Evolutionary conservation across 2,329 filamentous ascomycete species (phyloP).

Genomic region (Polychaeton citri): DNA sequence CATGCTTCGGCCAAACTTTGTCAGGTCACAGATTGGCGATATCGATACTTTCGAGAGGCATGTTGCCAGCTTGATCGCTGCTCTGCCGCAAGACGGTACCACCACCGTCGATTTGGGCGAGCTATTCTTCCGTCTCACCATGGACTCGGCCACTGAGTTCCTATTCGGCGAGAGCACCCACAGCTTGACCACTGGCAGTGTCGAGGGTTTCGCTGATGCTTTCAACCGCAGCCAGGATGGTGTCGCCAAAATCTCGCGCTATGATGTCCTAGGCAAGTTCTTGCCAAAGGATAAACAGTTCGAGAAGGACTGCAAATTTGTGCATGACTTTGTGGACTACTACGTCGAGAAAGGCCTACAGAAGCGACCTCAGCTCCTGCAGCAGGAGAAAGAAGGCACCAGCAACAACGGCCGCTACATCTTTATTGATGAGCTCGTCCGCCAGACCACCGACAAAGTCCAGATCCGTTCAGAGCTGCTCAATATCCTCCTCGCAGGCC

Average conservation of each 20-base stretch:
- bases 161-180: conserved; percentile 43
- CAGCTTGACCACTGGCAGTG: conserved; percentile 12
- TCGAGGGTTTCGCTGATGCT: conserved; percentile 19
- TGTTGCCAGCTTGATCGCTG: conserved; percentile 43
- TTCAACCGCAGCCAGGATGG: conserved; percentile 19
- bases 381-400: conserved; percentile 20
- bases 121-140: conserved; percentile 51
- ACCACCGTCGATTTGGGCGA: conserved; percentile 44
- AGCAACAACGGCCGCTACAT: conserved; percentile 27
- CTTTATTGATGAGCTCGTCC: conserved; percentile 36
- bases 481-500: conserved; percentile 39
- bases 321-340: conserved; percentile 35
- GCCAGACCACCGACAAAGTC: conserved; percentile 33
- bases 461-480: conserved; percentile 36
- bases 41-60: conserved; percentile 47
- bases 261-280: conserved; percentile 9
- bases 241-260: conserved; percentile 14
- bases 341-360: conserved; percentile 33
- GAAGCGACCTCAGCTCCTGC: conserved; percentile 16
- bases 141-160: conserved; percentile 56
- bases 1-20: conserved; percentile 42
- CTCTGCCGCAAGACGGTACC: conserved; percentile 40
- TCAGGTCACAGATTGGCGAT: conserved; percentile 38
- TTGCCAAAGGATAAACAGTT: conserved; percentile 23
- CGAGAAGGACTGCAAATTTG: conserved; percentile 24